Evolutionary conservation across 345 rosid species (phyloP), one percentile per base, ranked within the genome.

Genomic region (Citrus trifoliata): DNA sequence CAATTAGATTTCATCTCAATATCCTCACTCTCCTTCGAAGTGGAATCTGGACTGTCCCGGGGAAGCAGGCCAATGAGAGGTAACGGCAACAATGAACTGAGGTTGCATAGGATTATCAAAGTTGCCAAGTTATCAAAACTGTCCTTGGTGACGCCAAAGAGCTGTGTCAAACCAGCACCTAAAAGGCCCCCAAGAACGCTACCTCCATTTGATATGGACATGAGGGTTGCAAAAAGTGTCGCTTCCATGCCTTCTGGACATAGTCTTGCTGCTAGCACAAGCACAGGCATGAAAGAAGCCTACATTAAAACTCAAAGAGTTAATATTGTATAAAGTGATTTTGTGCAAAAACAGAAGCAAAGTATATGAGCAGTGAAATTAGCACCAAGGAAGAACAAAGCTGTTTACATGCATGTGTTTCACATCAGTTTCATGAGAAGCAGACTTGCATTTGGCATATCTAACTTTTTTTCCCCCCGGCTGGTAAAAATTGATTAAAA

Each of bases 171-270:
- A 55, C 92, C 95, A 63, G 98, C 98, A 25, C 98, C 98, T 19
- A 97, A 84, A 55, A 97, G 87, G 58, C 98, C 98, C 53, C 98
- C 99, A 0, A 94, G 85, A 60, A 97, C 95, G 56, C 98, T 90
- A 67, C 98, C 95, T 81, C 92, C 98, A 69, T 97, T 97, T 10
- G 96, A 92, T 82, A 94, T 86, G 65, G 98, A 97, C 98, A 97
- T 93, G 68, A 94, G 95, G 18, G 98, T 97, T 2, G 98, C 98
- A 58, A 97, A 96, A 19, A 94, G 95, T 22, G 98, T 97, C 73
- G 98, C 98, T 83, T 97, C 98, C 98, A 97, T 93, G 82, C 98
- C 98, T 84, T 93, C 98, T 18, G 98, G 99, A 80, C 98, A 94
- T 58, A 96, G 70, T 78, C 93, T 92, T 6, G 98, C 98, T 18